Conservation (phyloP, 2,329 filamentous ascomycete species). For the Aspergillus aculeatus region DNA sequence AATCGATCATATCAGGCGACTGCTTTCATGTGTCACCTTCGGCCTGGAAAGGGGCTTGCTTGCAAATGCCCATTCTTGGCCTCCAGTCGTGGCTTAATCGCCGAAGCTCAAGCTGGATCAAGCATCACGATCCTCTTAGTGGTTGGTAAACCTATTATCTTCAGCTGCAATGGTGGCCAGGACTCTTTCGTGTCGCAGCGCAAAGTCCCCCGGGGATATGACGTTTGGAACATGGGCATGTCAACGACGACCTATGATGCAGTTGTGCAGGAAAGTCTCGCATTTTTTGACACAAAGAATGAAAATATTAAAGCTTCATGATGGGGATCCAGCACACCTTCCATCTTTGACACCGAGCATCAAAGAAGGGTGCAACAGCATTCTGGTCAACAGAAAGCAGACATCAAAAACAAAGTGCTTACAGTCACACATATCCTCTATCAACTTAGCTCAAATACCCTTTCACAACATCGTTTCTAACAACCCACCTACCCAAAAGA, state of each 20-base stretch:
- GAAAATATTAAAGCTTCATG: too few relatives aligned
- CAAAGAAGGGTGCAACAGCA: too few relatives aligned
- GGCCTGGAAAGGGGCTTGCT: neutral
- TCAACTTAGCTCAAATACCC: too few relatives aligned
- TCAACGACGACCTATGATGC: neutral
- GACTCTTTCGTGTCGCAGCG: neutral
- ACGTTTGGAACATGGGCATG: neutral
- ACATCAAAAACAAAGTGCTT: too few relatives aligned
- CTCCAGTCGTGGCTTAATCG: neutral
- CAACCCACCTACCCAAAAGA: neutral
- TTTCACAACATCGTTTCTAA: neutral
- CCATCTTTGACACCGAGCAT: too few relatives aligned
- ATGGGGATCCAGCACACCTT: too few relatives aligned
- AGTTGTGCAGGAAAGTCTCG: neutral
- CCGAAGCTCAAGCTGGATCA: neutral
- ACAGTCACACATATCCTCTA: too few relatives aligned
- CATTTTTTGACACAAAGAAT: neutral
- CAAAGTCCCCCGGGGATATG: neutral
- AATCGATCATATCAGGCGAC: neutral
- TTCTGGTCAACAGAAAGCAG: too few relatives aligned
- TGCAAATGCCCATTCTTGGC: neutral
- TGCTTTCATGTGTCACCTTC: neutral
- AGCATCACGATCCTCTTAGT: neutral
- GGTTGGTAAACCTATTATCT: neutral
- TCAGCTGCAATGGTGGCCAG: neutral